phyloP scores from a whole-genome alignment of 2,329 filamentous ascomycete species.

The Chaetomium sp. region DNA sequence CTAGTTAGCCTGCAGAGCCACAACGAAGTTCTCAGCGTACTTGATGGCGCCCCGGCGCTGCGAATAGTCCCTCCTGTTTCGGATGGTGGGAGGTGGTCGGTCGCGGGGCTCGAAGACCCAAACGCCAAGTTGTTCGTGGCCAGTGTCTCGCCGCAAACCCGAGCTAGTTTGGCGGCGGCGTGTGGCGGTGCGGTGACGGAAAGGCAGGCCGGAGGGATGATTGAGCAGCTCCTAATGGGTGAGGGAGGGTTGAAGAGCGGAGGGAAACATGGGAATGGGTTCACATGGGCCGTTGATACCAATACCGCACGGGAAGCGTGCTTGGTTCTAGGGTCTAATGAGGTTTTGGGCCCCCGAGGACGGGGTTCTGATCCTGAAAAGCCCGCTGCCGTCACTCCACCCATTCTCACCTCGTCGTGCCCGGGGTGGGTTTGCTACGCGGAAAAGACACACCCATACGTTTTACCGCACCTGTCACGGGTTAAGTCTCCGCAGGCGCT shows the following conservation, averaged over 20 bases:
- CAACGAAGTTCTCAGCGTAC: slow-evolving; percentile 74
- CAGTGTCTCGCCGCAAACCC: slow-evolving; percentile 84
- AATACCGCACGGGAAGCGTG: slow-evolving; percentile 76
- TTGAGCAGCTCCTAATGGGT: slow-evolving; percentile 71
- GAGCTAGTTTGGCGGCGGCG: slow-evolving; percentile 82
- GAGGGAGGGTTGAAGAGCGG: slow-evolving; percentile 61
- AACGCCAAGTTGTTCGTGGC: slow-evolving; percentile 79
- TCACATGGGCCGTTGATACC: slow-evolving; percentile 87
- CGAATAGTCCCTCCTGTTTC: slow-evolving; percentile 31
- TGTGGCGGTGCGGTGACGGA: slow-evolving; percentile 67
- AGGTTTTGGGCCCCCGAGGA: slow-evolving; percentile 45
- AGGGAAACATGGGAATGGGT: slow-evolving; percentile 67
- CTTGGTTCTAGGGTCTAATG: slow-evolving; percentile 71
- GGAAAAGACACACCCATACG: slow-evolving; percentile 93
- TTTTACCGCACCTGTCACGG: slow-evolving; percentile 82
- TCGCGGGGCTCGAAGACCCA: slow-evolving; percentile 49
- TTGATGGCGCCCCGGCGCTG: slow-evolving; percentile 60
- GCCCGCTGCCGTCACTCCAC: slow-evolving; percentile 34
- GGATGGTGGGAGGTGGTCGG: slow-evolving; percentile 25
- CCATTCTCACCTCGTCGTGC: slow-evolving; percentile 81
- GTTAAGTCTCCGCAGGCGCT: slow-evolving; percentile 93
- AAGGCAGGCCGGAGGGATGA: slow-evolving; percentile 70
- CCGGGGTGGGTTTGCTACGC: slow-evolving; percentile 99
- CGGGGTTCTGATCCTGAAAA: slow-evolving; percentile 3
- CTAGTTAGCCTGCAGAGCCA: slow-evolving; percentile 92